phyloP scores from a whole-genome alignment of 148 eudicot species.

The Chenopodium suecicum region DNA sequence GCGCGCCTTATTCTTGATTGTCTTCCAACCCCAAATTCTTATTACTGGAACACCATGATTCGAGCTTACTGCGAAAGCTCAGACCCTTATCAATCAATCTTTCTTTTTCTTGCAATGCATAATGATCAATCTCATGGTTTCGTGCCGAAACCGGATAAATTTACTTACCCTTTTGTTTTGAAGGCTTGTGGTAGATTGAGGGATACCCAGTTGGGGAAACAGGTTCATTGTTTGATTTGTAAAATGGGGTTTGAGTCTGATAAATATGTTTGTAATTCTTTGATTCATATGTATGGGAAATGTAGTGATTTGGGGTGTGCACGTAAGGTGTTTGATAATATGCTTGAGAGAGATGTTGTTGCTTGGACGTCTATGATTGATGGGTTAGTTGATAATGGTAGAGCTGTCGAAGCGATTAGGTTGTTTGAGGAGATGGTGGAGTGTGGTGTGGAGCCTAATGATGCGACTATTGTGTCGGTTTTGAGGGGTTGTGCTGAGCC shows the following conservation, averaged over 20 bases:
- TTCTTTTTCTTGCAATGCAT: slow-evolving; percentile 32
- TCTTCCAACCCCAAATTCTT: slow-evolving; percentile 37
- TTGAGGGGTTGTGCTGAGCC: slow-evolving; percentile 47
- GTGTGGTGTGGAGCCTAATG: slow-evolving; percentile 32
- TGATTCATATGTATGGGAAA: slow-evolving; percentile 43
- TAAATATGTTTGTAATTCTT: slow-evolving; percentile 34
- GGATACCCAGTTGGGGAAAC: slow-evolving; percentile 38
- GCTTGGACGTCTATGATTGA: slow-evolving; percentile 49
- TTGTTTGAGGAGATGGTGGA: slow-evolving; percentile 38
- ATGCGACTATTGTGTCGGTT: slow-evolving; percentile 42
- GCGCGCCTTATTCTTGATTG: slow-evolving; percentile 36
- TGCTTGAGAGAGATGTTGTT: slow-evolving; percentile 48
- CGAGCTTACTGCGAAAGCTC: slow-evolving; percentile 35
- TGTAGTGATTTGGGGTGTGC: slow-evolving; percentile 34
- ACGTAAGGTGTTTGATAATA: slow-evolving; percentile 44
- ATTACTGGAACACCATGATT: slow-evolving; percentile 44
- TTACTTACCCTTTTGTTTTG: slow-evolving; percentile 46
- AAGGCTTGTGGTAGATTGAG: slow-evolving; percentile 39
- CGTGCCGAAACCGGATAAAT: slow-evolving; percentile 32
- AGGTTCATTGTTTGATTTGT: slow-evolving; percentile 36
- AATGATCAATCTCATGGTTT: not conserved
- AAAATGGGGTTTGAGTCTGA: slow-evolving; percentile 41
- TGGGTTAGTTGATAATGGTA: slow-evolving; percentile 53
- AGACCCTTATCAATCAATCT: slow-evolving; percentile 26
- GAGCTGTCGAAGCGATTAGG: slow-evolving; percentile 32